These are phyloP conservation scores for Leptographium procerum DNA, from an alignment of 2,329 filamentous ascomycete species.

Conservation along the genomic window DNA sequence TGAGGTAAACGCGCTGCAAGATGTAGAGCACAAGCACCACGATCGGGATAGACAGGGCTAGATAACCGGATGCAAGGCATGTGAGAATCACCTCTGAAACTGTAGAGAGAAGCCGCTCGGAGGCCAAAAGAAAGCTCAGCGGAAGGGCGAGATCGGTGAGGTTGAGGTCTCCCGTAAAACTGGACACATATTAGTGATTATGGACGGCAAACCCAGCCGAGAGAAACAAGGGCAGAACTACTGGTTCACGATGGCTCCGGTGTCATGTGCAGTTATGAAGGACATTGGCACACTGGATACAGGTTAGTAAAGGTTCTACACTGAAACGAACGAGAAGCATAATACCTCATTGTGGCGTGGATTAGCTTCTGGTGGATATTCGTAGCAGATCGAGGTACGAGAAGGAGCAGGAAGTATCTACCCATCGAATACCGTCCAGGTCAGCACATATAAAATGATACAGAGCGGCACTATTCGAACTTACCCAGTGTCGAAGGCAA, in stretches of 20 bases:
- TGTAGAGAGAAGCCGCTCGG: conserved; percentile 8
- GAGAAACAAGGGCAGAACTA: conserved; percentile 10
- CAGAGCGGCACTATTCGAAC: neutral
- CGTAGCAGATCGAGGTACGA: conserved; percentile 19
- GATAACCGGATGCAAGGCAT: conserved; percentile 30
- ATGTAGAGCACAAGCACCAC: conserved; percentile 32
- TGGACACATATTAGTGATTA: neutral
- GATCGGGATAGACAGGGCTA: conserved; percentile 18
- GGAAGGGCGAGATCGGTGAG: neutral
- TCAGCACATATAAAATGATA: neutral
- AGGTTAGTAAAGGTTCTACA: neutral
- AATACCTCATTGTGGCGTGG: conserved; percentile 4
- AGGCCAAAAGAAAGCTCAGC: conserved; percentile 2
- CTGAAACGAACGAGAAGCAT: neutral
- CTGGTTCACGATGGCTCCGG: conserved; percentile 20
- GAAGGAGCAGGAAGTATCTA: conserved; percentile 20
- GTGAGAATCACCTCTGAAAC: conserved; percentile 34
- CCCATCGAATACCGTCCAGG: neutral
- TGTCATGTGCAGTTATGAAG: conserved; percentile 21
- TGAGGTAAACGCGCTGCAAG: conserved; percentile 38
- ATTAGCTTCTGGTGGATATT: conserved; percentile 17
- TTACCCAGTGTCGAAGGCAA: conserved; percentile 8
- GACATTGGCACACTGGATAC: conserved; percentile 17
- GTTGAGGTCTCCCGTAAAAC: neutral
- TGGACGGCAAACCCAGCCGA: neutral